These are phyloP conservation scores for Aspergillus nomiae DNA, from an alignment of 2,329 filamentous ascomycete species.

Conservation along the genomic window DNA sequence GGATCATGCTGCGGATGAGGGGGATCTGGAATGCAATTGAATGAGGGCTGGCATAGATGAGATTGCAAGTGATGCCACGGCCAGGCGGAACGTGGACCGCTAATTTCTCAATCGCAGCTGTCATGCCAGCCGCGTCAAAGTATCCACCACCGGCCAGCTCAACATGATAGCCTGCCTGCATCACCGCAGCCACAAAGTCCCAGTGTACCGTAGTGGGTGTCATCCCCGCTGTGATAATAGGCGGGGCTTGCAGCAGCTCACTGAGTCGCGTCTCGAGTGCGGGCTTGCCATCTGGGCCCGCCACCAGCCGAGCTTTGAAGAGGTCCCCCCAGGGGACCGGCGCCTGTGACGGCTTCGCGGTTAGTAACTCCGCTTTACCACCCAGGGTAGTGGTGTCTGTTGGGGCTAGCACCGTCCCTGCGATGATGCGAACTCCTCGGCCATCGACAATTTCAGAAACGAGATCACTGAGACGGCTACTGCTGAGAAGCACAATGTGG, in stretches of 20 bases:
- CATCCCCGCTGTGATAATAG: slow-evolving; percentile 91
- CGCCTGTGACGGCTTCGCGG: not conserved
- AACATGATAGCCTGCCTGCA: slow-evolving; percentile 52
- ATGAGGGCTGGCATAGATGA: slow-evolving; percentile 57
- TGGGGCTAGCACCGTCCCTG: not conserved
- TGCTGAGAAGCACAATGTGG: not conserved
- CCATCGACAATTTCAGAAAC: not conserved
- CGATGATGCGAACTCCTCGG: not conserved
- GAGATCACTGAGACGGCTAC: not conserved
- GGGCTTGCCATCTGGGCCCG: not conserved
- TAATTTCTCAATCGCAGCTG: slow-evolving; percentile 48
- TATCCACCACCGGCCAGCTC: slow-evolving; percentile 56
- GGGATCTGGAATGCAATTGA: slow-evolving; percentile 58
- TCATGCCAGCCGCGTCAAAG: slow-evolving; percentile 48
- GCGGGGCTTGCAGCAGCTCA: slow-evolving; percentile 78
- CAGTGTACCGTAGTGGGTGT: slow-evolving; percentile 85
- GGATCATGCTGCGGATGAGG: slow-evolving; percentile 57
- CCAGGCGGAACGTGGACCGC: slow-evolving; percentile 67
- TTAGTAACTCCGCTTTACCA: not conserved
- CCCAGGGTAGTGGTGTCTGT: not conserved
- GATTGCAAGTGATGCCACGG: slow-evolving; percentile 55
- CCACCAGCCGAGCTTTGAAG: not conserved
- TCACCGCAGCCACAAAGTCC: slow-evolving; percentile 58
- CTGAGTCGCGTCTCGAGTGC: slow-evolving; percentile 95
- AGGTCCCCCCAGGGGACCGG: not conserved